Percentiles rank a stretch among this genome's conserved stretches.
These are phyloP conservation scores for Barnettozyma hawaiiensis DNA, from an alignment of 1,139 yeast species.

Conservation along the genomic window DNA sequence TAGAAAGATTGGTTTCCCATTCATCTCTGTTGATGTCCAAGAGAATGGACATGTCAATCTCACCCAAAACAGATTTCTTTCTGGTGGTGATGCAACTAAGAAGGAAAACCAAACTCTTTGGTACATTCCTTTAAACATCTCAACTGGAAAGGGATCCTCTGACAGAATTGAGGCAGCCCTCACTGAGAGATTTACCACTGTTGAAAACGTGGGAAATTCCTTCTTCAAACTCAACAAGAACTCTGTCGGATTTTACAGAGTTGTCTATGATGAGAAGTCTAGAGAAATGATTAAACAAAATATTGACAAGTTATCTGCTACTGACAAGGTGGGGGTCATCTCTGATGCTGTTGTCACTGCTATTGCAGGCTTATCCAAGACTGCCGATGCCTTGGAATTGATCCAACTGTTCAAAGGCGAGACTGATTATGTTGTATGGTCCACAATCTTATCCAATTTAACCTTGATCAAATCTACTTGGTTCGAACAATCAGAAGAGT, in stretches of 20 bases:
- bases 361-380: slow-evolving; percentile 49
- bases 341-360: slow-evolving; percentile 61
- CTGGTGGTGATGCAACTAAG: slow-evolving; percentile 47
- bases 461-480: slow-evolving; percentile 41
- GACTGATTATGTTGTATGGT: slow-evolving; percentile 62
- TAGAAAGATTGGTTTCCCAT: slow-evolving; percentile 59
- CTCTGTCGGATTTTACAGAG: slow-evolving; percentile 62
- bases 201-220: slow-evolving; percentile 26
- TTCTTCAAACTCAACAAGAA: slow-evolving; percentile 60
- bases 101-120: slow-evolving; percentile 50
- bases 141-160: slow-evolving; percentile 28
- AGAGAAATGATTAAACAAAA: slow-evolving; percentile 39
- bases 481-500: slow-evolving; percentile 37
- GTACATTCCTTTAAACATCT: slow-evolving; percentile 67
- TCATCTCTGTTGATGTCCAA: slow-evolving; percentile 39
- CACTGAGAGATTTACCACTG: slow-evolving; percentile 39
- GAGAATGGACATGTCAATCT: slow-evolving; percentile 31
- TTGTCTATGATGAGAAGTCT: slow-evolving; percentile 50
- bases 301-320: slow-evolving; percentile 41
- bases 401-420: slow-evolving; percentile 41
- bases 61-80: slow-evolving; percentile 50
- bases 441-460: slow-evolving; percentile 46
- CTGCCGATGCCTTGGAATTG: slow-evolving; percentile 45
- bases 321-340: slow-evolving; percentile 62
- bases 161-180: slow-evolving; percentile 29